Conservation (phyloP, 2,329 filamentous ascomycete genomes). For the Cladosporium sp. region DNA sequence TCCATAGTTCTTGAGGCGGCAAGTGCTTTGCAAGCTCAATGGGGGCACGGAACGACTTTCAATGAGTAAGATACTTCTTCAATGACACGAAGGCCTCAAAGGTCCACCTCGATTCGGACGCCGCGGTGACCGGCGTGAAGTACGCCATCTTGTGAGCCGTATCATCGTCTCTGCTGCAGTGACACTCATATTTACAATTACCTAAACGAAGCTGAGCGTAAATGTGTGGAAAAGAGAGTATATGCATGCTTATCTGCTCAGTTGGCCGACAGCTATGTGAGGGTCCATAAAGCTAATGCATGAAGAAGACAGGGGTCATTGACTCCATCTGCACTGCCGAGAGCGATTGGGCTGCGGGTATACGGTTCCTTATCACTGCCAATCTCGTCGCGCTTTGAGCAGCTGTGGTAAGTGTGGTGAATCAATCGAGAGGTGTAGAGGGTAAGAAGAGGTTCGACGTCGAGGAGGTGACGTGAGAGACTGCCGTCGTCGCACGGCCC, state of each 20-base stretch:
- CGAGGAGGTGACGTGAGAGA: background rate
- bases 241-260: slow-evolving; percentile 17
- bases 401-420: background rate
- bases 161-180: background rate
- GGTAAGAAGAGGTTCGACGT: background rate
- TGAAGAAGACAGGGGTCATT: background rate
- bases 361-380: background rate
- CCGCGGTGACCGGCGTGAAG: background rate
- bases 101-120: background rate
- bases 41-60: background rate
- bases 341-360: background rate
- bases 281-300: slow-evolving; percentile 3
- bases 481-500: background rate
- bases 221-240: background rate
- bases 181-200: slow-evolving; percentile 1
- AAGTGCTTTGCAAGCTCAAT: background rate
- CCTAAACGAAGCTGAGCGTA: slow-evolving; percentile 22
- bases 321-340: background rate
- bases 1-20: background rate
- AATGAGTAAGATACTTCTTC: background rate
- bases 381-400: background rate
- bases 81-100: background rate
- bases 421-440: background rate
- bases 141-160: background rate
- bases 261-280: slow-evolving; percentile 10